These are phyloP conservation scores for Gautieria morchelliformis DNA, from an alignment of 768 basidiomycete genomes.

Conservation along the genomic window DNA sequence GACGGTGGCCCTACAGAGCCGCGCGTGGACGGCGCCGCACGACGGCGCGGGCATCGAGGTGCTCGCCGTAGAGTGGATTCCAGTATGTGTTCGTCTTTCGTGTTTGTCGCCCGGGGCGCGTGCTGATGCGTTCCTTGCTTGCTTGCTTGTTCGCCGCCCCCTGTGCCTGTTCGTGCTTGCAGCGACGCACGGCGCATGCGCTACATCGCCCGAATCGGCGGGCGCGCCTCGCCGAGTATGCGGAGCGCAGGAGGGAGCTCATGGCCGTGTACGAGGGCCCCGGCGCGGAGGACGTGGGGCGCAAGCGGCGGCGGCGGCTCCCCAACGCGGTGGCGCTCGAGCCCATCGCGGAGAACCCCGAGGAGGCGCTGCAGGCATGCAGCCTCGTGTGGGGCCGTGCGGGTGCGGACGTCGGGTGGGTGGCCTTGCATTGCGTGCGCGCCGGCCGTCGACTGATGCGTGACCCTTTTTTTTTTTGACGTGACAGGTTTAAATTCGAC, in stretches of 20 bases:
- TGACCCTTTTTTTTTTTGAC: background rate
- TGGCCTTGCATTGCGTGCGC: background rate
- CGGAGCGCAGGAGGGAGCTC: constrained; percentile 36
- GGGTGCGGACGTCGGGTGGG: background rate
- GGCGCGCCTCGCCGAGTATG: constrained; percentile 61
- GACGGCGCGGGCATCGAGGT: constrained; percentile 73
- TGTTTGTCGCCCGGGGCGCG: background rate
- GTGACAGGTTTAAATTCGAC: background rate
- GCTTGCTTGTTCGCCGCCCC: too few species aligned
- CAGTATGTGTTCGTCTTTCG: constrained; percentile 33
- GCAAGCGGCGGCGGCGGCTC: background rate
- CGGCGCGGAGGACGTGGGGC: background rate
- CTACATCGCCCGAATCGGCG: constrained; percentile 43
- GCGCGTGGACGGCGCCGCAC: constrained; percentile 70
- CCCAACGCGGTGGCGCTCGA: background rate
- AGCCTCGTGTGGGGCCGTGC: background rate
- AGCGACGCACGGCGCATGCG: constrained; percentile 45
- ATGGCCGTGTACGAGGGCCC: background rate
- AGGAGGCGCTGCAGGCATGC: background rate
- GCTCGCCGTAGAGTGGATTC: constrained; percentile 49
- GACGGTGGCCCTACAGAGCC: constrained; percentile 36
- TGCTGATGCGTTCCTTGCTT: too few species aligned
- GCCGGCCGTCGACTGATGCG: background rate
- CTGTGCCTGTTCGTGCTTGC: background rate
- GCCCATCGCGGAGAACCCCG: background rate